Conservation (phyloP, 2,329 filamentous ascomycete species). For the Cercospora sesami region DNA sequence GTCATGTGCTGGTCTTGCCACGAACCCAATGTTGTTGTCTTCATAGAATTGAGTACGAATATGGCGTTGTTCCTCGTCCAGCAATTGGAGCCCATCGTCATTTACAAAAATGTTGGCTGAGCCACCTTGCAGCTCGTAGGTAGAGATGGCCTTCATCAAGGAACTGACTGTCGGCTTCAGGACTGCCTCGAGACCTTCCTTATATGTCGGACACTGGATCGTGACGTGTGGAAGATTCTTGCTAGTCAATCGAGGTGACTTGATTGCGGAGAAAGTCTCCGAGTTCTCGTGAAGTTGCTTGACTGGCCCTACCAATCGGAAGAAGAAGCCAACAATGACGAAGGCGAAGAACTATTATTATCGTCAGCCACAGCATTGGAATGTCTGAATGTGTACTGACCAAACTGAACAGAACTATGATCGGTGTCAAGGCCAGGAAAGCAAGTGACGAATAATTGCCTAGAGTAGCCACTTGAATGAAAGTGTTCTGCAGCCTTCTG, state of each 20-base stretch:
- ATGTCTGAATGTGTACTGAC: constrained; percentile 33
- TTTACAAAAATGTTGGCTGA: constrained; percentile 76
- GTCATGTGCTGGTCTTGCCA: constrained; percentile 53
- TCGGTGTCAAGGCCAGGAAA: neutral
- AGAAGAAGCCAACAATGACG: constrained; percentile 72
- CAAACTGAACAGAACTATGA: constrained; percentile 73
- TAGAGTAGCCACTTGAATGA: neutral
- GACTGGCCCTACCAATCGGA: constrained; percentile 74
- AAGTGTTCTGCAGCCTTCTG: neutral
- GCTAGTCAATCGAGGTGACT: constrained; percentile 61
- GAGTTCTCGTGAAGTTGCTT: constrained; percentile 70
- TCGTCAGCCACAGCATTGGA: neutral
- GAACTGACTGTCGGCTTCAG: constrained; percentile 76
- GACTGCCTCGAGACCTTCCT: constrained; percentile 74
- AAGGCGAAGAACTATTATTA: constrained; percentile 67
- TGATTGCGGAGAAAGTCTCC: constrained; percentile 76
- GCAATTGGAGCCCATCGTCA: constrained; percentile 70
- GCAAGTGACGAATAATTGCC: neutral
- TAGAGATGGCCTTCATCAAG: constrained; percentile 74
- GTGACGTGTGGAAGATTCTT: constrained; percentile 64
- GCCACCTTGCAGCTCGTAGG: constrained; percentile 75
- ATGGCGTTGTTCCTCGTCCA: constrained; percentile 52
- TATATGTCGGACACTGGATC: constrained; percentile 86
- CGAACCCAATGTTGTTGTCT: constrained; percentile 54
- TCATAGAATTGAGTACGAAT: constrained; percentile 52